Base-by-base conservation (phyloP, 2,329 filamentous ascomycete species). In the Lachnellula willkommii region DNA sequence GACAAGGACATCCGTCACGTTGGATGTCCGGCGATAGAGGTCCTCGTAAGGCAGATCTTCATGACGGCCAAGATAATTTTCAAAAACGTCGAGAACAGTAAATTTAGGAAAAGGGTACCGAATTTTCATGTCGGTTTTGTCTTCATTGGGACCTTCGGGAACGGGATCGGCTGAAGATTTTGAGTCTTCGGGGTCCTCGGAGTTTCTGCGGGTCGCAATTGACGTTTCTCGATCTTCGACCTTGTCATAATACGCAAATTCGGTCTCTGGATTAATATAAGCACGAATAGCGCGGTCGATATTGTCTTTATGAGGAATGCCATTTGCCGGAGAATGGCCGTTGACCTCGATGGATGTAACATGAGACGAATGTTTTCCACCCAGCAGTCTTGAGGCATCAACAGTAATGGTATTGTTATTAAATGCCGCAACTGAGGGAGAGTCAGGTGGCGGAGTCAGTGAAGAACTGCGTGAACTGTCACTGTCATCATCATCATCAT, bases 191-290 rank as follows among this genome's bases (percentile, higher is more conserved):
- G 57, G 53, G 24, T 59, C 52, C 52, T 58, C 32, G 12, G 54
- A 61, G 47, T 58, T 51, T 53, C 49, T 42, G 39, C 56, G 52
- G 40, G 52, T 60, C 40, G 52, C 55, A 7, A 55, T 52, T 14
- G 57, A 56, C 37, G 37, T 52, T 57, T 59, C 58, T 32, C 59
- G 57, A 5, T 58, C 60, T 15, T 64, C 60, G n/a, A 55, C 35
- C 52, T 63, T 59, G 48, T 65, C 60, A 47, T 63, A 65, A 42
- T 63, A 64, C 36, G 64, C 63, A 50, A 64, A 63, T 36, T 54
- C 43, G 5, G 39, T 50, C 20, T 56, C 46, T 5, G 56, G 60
- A 49, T 64, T 50, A 24, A 54, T 14, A 50, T 65, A 64, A 32
- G 63, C 56, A 28, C 51, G 53, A 47, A 60, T 60, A 14, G 43